A percentile compares a stretch with the other conserved stretches of the same genome.
phyloP scores from a whole-genome alignment of 2,329 filamentous ascomycete genomes.

The Domatiomyces globalis region DNA sequence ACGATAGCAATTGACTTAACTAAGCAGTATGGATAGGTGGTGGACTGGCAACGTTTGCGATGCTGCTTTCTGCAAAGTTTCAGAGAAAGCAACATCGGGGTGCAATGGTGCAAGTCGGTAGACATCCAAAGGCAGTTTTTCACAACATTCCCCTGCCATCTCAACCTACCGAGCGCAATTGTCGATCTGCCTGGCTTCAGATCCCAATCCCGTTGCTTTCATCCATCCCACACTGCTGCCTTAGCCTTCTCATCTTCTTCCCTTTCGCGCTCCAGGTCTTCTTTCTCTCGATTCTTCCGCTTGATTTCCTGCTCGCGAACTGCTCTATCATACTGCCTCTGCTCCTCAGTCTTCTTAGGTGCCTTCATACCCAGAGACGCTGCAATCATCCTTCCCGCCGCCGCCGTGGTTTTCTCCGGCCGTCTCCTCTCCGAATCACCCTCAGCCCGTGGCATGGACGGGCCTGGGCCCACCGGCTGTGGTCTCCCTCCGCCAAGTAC shows the following conservation, averaged over 20 bases:
- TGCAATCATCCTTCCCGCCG: slow-evolving; percentile 79
- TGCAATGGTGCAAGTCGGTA: background rate
- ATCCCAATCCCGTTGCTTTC: background rate
- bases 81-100: background rate
- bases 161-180: background rate
- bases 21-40: background rate
- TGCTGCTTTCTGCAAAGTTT: background rate
- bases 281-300: slow-evolving; percentile 56
- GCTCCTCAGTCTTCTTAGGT: slow-evolving; percentile 73
- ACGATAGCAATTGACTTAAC: background rate
- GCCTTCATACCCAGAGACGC: slow-evolving; percentile 69
- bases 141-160: background rate
- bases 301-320: slow-evolving; percentile 74
- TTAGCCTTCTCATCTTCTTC: slow-evolving; percentile 60
- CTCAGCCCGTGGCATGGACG: slow-evolving; percentile 6
- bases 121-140: background rate
- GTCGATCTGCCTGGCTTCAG: background rate
- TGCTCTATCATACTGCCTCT: slow-evolving; percentile 62
- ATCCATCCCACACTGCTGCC: slow-evolving; percentile 63
- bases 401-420: slow-evolving; percentile 87
- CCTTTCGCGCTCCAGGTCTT: slow-evolving; percentile 47
- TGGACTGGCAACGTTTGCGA: background rate
- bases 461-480: slow-evolving; percentile 6
- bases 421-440: slow-evolving; percentile 25
- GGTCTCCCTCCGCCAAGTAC: slow-evolving; percentile 12